Conservation (phyloP, 257 asterid genomes). For the Penstemon barbatus region DNA sequence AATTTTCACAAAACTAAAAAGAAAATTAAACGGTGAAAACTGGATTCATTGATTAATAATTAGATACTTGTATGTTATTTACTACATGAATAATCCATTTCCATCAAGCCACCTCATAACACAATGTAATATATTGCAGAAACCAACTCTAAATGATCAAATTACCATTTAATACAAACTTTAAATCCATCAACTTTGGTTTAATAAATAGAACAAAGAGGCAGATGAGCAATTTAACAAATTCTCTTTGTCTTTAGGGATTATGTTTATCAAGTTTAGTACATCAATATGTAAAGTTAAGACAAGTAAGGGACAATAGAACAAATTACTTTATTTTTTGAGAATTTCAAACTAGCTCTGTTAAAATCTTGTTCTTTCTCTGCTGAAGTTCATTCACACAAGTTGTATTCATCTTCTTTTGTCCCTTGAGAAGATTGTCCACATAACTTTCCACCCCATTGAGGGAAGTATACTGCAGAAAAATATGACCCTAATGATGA, state of each 20-base stretch:
- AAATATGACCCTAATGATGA: too few relatives aligned
- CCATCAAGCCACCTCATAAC: too few relatives aligned
- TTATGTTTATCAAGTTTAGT: not conserved
- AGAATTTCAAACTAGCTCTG: constrained; percentile 67
- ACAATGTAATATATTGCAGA: too few relatives aligned
- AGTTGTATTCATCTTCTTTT: constrained; percentile 79
- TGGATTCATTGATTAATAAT: too few relatives aligned
- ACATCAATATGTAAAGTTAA: not conserved
- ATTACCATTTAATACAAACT: not conserved
- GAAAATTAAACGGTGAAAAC: too few relatives aligned
- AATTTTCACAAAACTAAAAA: too few relatives aligned
- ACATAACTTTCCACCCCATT: constrained; percentile 86
- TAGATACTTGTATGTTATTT: too few relatives aligned
- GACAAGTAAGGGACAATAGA: too few relatives aligned
- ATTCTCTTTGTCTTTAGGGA: not conserved
- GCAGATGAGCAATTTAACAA: not conserved
- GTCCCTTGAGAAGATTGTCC: constrained; percentile 58
- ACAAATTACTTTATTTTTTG: constrained; percentile 45
- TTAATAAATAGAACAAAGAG: not conserved
- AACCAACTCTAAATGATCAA: too few relatives aligned
- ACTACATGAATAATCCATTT: too few relatives aligned
- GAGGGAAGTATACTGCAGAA: constrained; percentile 63
- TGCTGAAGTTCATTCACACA: constrained; percentile 61
- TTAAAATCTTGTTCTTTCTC: constrained; percentile 66
- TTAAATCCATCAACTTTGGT: not conserved